phyloP scores from a whole-genome alignment of 176 grass and related monocot genomes.

The Olyra latifolia region DNA sequence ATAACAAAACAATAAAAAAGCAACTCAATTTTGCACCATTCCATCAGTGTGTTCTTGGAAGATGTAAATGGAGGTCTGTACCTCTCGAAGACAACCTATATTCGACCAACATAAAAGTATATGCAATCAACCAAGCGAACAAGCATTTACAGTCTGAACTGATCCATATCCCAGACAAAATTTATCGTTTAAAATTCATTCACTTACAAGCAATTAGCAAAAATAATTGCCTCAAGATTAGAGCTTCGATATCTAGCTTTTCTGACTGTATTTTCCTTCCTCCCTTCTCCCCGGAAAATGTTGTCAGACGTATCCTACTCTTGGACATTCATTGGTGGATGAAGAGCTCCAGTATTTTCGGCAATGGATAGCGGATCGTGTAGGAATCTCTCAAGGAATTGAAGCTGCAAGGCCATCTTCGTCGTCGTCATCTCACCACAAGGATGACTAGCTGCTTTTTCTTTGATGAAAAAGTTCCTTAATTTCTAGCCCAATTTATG shows the following conservation, averaged over 20 bases:
- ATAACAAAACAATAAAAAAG: not conserved
- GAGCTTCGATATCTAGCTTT: not conserved
- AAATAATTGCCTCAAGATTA: not conserved
- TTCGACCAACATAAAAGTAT: not conserved
- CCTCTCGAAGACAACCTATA: not conserved
- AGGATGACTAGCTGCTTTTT: conserved; percentile 21
- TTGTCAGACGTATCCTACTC: conserved; percentile 43
- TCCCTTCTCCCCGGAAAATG: not conserved
- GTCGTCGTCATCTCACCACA: not conserved
- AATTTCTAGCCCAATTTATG: not conserved
- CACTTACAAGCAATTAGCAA: not conserved
- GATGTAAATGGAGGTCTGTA: not conserved
- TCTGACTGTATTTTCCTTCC: not conserved
- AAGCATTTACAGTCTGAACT: not conserved
- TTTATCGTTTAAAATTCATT: not conserved
- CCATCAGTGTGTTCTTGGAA: not conserved
- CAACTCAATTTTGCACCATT: not conserved
- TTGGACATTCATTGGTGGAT: conserved; percentile 58
- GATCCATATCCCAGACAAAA: not conserved
- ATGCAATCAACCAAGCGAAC: not conserved
- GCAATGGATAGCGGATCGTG: conserved; percentile 40
- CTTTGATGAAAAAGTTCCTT: not conserved
- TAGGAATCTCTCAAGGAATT: conserved; percentile 35
- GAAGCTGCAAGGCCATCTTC: conserved; percentile 12
- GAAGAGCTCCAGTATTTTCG: conserved; percentile 57